Base-by-base conservation (phyloP, 1,284 basidiomycete species). In the Cutaneotrichosporon spelunceum region DNA sequence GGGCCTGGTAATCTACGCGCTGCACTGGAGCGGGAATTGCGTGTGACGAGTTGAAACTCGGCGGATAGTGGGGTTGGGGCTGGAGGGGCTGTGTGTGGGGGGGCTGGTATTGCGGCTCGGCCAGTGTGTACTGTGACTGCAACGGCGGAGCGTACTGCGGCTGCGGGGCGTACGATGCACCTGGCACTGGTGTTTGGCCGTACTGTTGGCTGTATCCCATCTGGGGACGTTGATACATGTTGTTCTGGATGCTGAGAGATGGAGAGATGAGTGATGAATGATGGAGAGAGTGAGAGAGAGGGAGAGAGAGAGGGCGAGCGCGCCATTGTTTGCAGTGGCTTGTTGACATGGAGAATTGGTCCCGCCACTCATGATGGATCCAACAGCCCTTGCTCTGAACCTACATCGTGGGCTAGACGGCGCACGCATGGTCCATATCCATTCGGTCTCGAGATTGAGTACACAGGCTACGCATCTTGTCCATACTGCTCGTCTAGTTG, bases 1-100 rank as follows among this genome's bases (percentile, higher is more conserved):
- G 78, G 4, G 74, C 61, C 13, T 68, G 72, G 60, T 78, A 78
- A 1, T 65, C 67, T 8, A 64, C 66, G 57, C 69, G 73, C 4
- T 63, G 68, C 21, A 63, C 59, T 1, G 75, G 73, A 3, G 65
- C 59, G 6, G 70, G 70, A n/a, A 71, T 66, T 26, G 69, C 58
- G 30, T 10, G 27, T 6, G 47, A 10, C 14, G 11, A 36, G 34
- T n/a, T 24, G 36, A 9, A 24, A 42, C 30, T 42, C n/a, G n/a
- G 9, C 16, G 39, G n/a, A n/a, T 24, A 23, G 44, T 16, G 3
- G 36, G 4, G 44, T 23, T 23, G 44, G 44, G 44, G 44, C 44
- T 49, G 24, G 47, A 19, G 13, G 13, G 47, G 47, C 24, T 49
- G 47, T 11, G 26, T 24, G 9, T 26, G 47, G 24, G 47, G 23